Conservation (phyloP, 306 rosid genomes). For the Astragalus glycyphyllos region DNA sequence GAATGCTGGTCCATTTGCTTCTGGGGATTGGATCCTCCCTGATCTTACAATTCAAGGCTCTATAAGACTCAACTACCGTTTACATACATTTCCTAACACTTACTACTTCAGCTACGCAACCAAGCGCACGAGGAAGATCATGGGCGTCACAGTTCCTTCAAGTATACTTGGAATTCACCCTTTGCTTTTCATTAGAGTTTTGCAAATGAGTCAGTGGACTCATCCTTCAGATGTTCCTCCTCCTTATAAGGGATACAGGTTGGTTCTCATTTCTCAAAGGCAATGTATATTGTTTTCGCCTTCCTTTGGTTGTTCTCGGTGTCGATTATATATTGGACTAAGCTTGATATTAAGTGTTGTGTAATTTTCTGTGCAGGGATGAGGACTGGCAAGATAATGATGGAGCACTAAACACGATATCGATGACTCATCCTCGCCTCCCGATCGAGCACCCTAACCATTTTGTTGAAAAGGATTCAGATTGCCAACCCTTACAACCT, state of each 20-base stretch:
- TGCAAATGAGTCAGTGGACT: conserved; percentile 96
- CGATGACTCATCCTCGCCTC: conserved; percentile 90
- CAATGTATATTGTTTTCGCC: conserved; percentile 18
- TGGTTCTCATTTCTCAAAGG: conserved; percentile 27
- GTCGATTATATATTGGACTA: neutral
- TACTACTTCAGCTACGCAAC: conserved; percentile 97
- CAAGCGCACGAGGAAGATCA: conserved; percentile 78
- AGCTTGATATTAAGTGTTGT: conserved; percentile 18
- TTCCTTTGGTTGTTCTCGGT: neutral
- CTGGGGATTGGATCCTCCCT: conserved; percentile 97
- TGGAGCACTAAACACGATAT: conserved; percentile 94
- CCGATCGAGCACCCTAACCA: conserved; percentile 84
- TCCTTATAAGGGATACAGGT: conserved; percentile 97
- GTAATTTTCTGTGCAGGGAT: conserved; percentile 65
- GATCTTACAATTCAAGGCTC: conserved; percentile 99
- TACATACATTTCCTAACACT: conserved; percentile 80
- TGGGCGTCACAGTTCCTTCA: conserved; percentile 84
- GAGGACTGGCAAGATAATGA: conserved; percentile 98
- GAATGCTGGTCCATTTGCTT: conserved; percentile 83
- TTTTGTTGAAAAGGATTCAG: conserved; percentile 76
- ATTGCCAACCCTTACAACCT: conserved; percentile 77
- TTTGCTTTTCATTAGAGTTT: conserved; percentile 76
- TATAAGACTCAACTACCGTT: conserved; percentile 55
- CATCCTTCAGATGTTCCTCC: conserved; percentile 82
- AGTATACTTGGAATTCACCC: conserved; percentile 82